Base-by-base conservation (phyloP, 1,139 yeast species). In the Geotrichum carabidarum region DNA sequence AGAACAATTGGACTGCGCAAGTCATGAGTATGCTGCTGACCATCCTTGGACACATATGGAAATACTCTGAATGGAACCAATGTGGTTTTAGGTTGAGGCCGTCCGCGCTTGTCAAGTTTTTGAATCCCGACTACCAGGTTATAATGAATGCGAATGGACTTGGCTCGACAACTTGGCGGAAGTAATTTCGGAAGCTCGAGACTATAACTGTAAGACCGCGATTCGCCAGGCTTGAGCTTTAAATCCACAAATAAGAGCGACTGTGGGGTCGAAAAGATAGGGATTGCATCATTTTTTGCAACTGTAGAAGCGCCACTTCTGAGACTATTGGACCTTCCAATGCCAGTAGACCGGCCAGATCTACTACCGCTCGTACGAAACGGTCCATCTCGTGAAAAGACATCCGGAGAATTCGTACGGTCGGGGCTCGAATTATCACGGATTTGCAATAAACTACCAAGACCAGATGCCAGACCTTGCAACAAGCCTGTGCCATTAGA, bases 211-310 rank as follows among this genome's bases (percentile, higher is more conserved):
- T 75, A 86, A 0, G 78, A 70, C 59, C 77, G 77, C 0, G 77
- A 65, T 22, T 78, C 76, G 0, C 78, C 76, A 5, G 85, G 79
- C 59, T 72, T 71, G 38, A 89, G 71, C 1, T 70, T 69, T 12
- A 87, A 62, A 58, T 87, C 88, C 17, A 93, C 79, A 67, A 90
- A 91, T 48, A 91, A 64, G 38, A 91, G 75, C 1, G 85, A 77
- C 63, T 89, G 96, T 0, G 88, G 82, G 0, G 95, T 84, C 2
- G 91, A 74, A 62, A 84, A 85, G 50, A 89, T 78, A 0, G 96
- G 96, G 6, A 85, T 62, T 22, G 67, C 67, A 27, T 68, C 63
- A 7, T 62, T 61, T 40, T 57, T 47, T 9, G 46, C 46, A 18
- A 17, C 11, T 9, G 45, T 18, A 12, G 38, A 32, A 12, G 43